phyloP scores from a whole-genome alignment of 176 grass and related monocot genomes.

The Coix lacrymajobi region DNA sequence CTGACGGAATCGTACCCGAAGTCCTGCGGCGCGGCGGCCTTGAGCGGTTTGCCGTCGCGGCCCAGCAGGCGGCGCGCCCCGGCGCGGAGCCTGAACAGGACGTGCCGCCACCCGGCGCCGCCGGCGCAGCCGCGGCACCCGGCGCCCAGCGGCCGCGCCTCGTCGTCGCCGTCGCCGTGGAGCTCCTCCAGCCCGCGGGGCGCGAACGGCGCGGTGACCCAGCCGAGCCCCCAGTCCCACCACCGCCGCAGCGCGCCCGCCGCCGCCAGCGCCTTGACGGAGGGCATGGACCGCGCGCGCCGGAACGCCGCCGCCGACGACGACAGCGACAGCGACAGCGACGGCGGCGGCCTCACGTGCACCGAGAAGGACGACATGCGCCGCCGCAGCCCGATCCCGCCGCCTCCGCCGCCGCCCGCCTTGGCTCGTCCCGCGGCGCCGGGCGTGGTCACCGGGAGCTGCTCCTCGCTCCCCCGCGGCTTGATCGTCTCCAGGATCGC shows the following conservation, averaged over 20 bases:
- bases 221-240: constrained; percentile 73
- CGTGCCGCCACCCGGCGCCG: constrained; percentile 32
- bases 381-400: constrained; percentile 45
- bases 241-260: constrained; percentile 63
- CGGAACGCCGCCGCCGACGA: constrained; percentile 31
- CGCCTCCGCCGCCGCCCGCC: neutral
- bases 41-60: constrained; percentile 44
- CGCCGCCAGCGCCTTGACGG: constrained; percentile 51
- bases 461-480: constrained; percentile 30
- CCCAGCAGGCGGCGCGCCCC: constrained; percentile 58
- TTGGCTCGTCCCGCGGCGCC: neutral
- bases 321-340: constrained; percentile 55
- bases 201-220: constrained; percentile 66
- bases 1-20: constrained; percentile 87
- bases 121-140: constrained; percentile 33
- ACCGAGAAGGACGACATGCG: constrained; percentile 76
- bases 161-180: constrained; percentile 66
- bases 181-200: constrained; percentile 40
- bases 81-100: constrained; percentile 69
- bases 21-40: constrained; percentile 36
- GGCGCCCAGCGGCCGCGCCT: constrained; percentile 38
- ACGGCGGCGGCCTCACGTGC: constrained; percentile 19
- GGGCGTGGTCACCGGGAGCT: constrained; percentile 59
- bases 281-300: constrained; percentile 57
- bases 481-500: constrained; percentile 62